Evolutionary conservation across 1,139 yeast species (phyloP).

Genomic region (Diutina ranongensis): DNA sequence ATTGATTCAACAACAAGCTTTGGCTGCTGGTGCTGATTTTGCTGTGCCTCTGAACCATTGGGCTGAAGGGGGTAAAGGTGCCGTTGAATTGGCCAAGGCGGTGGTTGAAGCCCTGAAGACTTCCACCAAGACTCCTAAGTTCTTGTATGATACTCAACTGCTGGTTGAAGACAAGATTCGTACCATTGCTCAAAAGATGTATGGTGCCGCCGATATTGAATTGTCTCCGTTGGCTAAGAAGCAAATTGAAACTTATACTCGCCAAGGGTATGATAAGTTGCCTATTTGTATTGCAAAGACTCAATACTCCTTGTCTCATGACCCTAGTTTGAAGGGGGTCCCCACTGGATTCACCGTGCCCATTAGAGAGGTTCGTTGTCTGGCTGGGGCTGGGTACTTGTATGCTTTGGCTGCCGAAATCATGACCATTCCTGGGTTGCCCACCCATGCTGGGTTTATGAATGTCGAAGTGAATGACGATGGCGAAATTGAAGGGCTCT

Average conservation of each 20-base stretch:
- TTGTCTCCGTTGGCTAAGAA: slow-evolving; percentile 74
- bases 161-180: slow-evolving; percentile 76
- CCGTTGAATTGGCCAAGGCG: slow-evolving; percentile 77
- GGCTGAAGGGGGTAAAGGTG: slow-evolving; percentile 98
- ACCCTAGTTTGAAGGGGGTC: slow-evolving; percentile 86
- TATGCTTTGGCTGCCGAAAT: slow-evolving; percentile 96
- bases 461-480: slow-evolving; percentile 88
- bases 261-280: slow-evolving; percentile 83
- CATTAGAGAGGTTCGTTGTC: slow-evolving; percentile 85
- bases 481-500: slow-evolving; percentile 92
- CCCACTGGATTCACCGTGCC: slow-evolving; percentile 94
- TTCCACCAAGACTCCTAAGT: slow-evolving; percentile 39
- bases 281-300: slow-evolving; percentile 98
- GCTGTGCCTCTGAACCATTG: slow-evolving; percentile 95
- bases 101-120: slow-evolving; percentile 66
- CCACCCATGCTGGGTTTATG: slow-evolving; percentile 95
- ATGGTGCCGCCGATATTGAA: slow-evolving; percentile 88
- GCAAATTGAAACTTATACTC: slow-evolving; percentile 74
- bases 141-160: slow-evolving; percentile 61
- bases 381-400: slow-evolving; percentile 94
- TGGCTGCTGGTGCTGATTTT: slow-evolving; percentile 90
- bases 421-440: slow-evolving; percentile 95
- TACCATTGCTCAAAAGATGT: slow-evolving; percentile 80
- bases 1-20: slow-evolving; percentile 70
- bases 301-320: slow-evolving; percentile 92